Conservation (phyloP, 345 rosid genomes). For the Angophora floribunda region DNA sequence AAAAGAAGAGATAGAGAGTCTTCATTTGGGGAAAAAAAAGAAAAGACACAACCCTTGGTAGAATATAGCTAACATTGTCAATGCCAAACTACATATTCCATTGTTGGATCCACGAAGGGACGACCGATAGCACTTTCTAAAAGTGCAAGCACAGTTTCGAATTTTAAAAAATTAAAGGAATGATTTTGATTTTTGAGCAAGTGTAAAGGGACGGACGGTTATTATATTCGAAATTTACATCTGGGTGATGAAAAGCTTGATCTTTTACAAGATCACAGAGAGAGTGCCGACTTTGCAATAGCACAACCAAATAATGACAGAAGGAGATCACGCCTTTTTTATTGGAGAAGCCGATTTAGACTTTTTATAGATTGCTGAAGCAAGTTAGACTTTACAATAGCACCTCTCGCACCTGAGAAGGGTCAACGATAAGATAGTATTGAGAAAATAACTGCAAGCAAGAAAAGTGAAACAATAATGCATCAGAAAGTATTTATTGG, state of each 20-base stretch:
- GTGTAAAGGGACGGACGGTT: background rate
- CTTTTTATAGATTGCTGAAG: background rate
- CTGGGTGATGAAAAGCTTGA: background rate
- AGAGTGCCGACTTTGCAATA: background rate
- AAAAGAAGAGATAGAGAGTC: background rate
- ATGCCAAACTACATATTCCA: no score
- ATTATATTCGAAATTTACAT: background rate
- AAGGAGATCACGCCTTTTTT: no score
- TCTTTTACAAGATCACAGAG: background rate
- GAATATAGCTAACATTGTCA: background rate
- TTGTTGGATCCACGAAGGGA: background rate
- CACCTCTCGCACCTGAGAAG: background rate
- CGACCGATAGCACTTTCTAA: background rate
- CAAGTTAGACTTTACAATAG: background rate
- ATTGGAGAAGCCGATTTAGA: no score
- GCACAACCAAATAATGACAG: background rate
- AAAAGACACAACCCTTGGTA: fast-evolving
- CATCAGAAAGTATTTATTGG: background rate
- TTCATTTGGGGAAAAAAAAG: background rate
- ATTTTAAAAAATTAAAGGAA: background rate
- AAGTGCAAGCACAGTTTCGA: background rate
- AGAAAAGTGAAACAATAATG: background rate
- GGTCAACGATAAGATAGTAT: background rate
- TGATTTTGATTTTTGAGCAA: background rate
- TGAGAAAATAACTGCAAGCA: background rate